Percentiles rank a stretch among this genome's conserved stretches.
phyloP scores from a whole-genome alignment of 2,329 filamentous ascomycete species.

The Neurospora sp. region DNA sequence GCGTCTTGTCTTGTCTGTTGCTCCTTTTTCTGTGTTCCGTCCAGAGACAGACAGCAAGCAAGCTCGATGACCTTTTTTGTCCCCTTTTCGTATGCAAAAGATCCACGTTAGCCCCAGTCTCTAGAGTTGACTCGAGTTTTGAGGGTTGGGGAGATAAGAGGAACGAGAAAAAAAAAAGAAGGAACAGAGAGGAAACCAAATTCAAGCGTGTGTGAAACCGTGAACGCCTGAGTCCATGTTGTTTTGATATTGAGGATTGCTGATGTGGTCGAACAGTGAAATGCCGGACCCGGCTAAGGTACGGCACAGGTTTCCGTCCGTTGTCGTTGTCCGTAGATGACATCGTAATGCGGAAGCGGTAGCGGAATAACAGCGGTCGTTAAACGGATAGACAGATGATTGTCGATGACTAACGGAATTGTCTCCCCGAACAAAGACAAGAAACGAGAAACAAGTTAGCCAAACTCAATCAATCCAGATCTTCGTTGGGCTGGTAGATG shows the following conservation, averaged over 20 bases:
- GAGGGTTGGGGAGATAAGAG: background rate
- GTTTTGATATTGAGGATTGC: background rate
- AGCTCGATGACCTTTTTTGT: background rate
- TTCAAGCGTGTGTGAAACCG: background rate
- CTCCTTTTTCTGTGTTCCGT: too few relatives aligned
- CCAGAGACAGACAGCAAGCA: background rate
- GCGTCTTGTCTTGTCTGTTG: too few relatives aligned
- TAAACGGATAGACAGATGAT: constrained; percentile 4
- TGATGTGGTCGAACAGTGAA: background rate
- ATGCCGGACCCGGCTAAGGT: background rate
- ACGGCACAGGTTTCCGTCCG: too few relatives aligned
- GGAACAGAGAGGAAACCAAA: background rate
- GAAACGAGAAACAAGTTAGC: constrained; percentile 25
- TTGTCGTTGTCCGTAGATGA: background rate
- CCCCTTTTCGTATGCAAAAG: background rate
- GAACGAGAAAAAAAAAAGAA: background rate
- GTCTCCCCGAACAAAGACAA: constrained; percentile 3
- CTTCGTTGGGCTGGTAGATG: constrained; percentile 70
- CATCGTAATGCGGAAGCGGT: background rate
- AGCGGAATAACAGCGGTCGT: background rate
- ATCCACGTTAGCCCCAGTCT: background rate
- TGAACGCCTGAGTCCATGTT: background rate
- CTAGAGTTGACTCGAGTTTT: background rate
- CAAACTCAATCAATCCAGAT: constrained; percentile 45
- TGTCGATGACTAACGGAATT: constrained; percentile 8